phyloP scores from a whole-genome alignment of 345 rosid genomes.

The Triadica sebifera region DNA sequence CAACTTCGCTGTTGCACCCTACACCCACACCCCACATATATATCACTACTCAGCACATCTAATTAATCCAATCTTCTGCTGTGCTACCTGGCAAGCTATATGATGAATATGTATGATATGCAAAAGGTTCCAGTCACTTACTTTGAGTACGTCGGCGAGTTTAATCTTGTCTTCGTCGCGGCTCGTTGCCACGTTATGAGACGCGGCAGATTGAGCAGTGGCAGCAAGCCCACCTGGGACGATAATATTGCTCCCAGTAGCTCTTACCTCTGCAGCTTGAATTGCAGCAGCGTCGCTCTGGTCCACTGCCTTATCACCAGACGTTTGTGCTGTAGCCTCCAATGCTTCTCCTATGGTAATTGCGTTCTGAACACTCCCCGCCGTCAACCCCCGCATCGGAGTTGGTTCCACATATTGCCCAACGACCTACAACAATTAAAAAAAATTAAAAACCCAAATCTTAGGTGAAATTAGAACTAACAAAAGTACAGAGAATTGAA shows the following conservation, averaged over 20 bases:
- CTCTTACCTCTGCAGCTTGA: constrained; percentile 70
- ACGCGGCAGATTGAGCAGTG: constrained; percentile 66
- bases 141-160: constrained; percentile 47
- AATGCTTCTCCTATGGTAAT: constrained; percentile 71
- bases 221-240: constrained; percentile 59
- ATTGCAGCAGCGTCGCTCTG: constrained; percentile 72
- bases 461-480: not conserved
- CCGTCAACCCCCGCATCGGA: constrained; percentile 28
- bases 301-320: constrained; percentile 51
- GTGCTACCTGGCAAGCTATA: too few species aligned
- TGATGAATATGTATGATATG: too few species aligned
- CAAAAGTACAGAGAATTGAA: not conserved
- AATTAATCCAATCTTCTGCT: too few species aligned
- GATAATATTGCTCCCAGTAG: constrained; percentile 46
- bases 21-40: not conserved
- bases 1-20: constrained; percentile 58
- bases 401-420: constrained; percentile 47
- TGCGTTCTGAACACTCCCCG: constrained; percentile 27
- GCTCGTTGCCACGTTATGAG: constrained; percentile 38
- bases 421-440: constrained; percentile 33
- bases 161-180: constrained; percentile 55
- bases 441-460: not conserved
- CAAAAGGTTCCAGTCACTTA: too few species aligned
- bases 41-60: too few species aligned
- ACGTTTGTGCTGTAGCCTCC: constrained; percentile 46